A percentile compares a stretch with the other conserved stretches of the same genome.
Evolutionary conservation across 1,284 basidiomycete species (phyloP).

Genomic region (Wallemia hederae): DNA sequence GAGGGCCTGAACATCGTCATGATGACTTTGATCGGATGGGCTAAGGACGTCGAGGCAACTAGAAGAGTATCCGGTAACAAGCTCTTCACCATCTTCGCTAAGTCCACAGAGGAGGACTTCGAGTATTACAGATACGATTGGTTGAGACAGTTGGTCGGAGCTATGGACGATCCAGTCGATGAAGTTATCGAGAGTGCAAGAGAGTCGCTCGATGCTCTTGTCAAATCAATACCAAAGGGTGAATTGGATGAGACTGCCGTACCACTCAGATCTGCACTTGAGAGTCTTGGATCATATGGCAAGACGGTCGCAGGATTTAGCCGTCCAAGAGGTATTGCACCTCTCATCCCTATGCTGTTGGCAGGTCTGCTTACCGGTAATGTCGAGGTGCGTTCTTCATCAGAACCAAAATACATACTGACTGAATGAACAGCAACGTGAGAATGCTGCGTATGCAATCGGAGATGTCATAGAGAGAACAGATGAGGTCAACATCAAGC

Average conservation of each 20-base stretch:
- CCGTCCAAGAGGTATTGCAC: slow-evolving; percentile 63
- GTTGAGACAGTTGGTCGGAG: slow-evolving; percentile 67
- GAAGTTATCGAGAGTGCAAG: slow-evolving; percentile 56
- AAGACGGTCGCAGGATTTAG: slow-evolving; percentile 59
- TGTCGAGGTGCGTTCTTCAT: slow-evolving; percentile 17
- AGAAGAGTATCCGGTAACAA: slow-evolving; percentile 49
- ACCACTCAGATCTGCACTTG: slow-evolving; percentile 62
- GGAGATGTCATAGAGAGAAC: slow-evolving; percentile 81
- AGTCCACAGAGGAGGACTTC: slow-evolving; percentile 40
- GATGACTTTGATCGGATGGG: slow-evolving; percentile 68
- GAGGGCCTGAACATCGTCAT: slow-evolving; percentile 70
- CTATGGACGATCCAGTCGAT: slow-evolving; percentile 49
- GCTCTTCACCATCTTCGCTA: slow-evolving; percentile 51
- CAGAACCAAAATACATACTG: not conserved
- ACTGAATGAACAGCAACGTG: slow-evolving; percentile 23
- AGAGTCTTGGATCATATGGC: slow-evolving; percentile 52
- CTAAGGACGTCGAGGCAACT: slow-evolving; percentile 36
- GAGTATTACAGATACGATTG: slow-evolving; percentile 71
- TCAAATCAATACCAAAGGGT: slow-evolving; percentile 75
- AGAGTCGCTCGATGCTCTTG: slow-evolving; percentile 54
- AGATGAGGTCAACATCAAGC: slow-evolving; percentile 64
- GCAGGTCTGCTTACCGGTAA: slow-evolving; percentile 36
- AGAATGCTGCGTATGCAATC: slow-evolving; percentile 81
- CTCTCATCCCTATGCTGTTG: slow-evolving; percentile 63
- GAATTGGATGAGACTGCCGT: slow-evolving; percentile 69